phyloP scores from a whole-genome alignment of 1,284 basidiomycete genomes.

The Anthracocystis setariae region DNA sequence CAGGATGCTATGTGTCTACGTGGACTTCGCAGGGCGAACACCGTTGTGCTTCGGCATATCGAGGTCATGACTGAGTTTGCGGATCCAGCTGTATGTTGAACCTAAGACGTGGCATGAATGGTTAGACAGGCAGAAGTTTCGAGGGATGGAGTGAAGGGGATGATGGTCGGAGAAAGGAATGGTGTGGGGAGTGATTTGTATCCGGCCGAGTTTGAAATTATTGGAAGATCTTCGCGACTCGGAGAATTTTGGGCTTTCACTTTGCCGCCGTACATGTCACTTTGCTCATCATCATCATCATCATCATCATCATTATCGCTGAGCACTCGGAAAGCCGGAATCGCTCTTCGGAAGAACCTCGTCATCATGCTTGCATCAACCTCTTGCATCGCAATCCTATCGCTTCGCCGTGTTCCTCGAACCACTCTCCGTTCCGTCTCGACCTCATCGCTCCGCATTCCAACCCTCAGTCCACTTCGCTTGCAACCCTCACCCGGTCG shows the following conservation, averaged over 20 bases:
- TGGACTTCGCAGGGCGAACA: neutral
- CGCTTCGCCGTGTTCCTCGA: conserved; percentile 3
- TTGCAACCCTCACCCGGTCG: conserved; percentile 3
- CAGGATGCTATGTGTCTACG: neutral
- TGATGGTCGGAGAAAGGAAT: neutral
- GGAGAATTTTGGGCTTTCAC: neutral
- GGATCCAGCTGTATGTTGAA: too few species aligned
- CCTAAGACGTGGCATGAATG: too few species aligned
- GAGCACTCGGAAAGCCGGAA: too few species aligned
- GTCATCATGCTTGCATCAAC: conserved; percentile 27
- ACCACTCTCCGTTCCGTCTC: conserved; percentile 11
- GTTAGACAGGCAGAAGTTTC: too few species aligned
- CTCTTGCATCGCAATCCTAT: conserved; percentile 9
- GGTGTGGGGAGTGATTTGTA: neutral
- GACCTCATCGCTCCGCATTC: neutral
- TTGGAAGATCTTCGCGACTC: conserved; percentile 14
- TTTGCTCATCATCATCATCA: conserved; percentile 1
- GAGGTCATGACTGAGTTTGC: neutral
- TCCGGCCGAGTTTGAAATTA: conserved; percentile 21
- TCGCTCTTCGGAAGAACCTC: too few species aligned
- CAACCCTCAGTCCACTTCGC: neutral
- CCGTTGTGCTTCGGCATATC: neutral
- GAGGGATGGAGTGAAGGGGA: too few species aligned
- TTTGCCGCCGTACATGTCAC: neutral
- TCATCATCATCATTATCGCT: too few species aligned